Evolutionary conservation across 2,329 filamentous ascomycete species (phyloP), one percentile per base, ranked within the genome.

Genomic region (Chaetomium strumarium): DNA sequence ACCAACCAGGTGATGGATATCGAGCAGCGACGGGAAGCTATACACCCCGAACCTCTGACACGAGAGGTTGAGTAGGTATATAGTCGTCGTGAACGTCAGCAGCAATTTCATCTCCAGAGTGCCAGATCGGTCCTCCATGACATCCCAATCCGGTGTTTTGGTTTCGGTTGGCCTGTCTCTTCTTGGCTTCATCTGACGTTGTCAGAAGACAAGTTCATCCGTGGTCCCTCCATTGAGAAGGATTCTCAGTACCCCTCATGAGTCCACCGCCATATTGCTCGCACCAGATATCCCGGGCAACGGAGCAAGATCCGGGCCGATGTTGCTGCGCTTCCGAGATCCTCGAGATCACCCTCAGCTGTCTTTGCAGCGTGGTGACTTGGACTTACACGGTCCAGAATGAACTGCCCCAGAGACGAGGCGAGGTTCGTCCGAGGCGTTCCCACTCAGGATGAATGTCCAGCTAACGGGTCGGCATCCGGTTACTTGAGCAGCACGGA

Each of bases 341-440:
- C 13, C 33, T 55, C n/a, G 60, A 62, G 42, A 62, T 60, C 40
- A 41, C 41, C 30, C 43, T 58, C 38, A 51, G 51, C 29, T 31
- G 33, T 36, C 49, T 58, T 29, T 62, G 60, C 49, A 59, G 60
- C 30, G 16, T 53, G 17, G 52, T 62, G 30, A 62, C 51, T 12
- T 62, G 58, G 58, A 29, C 50, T 8, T 62, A 53, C 42, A 60
- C 52, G 5, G 37, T 55, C 29, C 57, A 58, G 12, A 56, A 49
- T 38, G 60, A 60, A 37, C n/a, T 47, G 11, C 20, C 30, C n/a
- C 38, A 17, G 3, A 30, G 33, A 24, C 11, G 43, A 5, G 36
- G 31, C 39, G 49, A 24, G 14, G 58, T 60, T 33, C 39, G 58
- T 60, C 17, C 14, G 16, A 31, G 38, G 16, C 36, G 44, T 7